These are phyloP conservation scores for Rhizopogon rudus DNA, from an alignment of 768 basidiomycete species.

Conservation along the genomic window DNA sequence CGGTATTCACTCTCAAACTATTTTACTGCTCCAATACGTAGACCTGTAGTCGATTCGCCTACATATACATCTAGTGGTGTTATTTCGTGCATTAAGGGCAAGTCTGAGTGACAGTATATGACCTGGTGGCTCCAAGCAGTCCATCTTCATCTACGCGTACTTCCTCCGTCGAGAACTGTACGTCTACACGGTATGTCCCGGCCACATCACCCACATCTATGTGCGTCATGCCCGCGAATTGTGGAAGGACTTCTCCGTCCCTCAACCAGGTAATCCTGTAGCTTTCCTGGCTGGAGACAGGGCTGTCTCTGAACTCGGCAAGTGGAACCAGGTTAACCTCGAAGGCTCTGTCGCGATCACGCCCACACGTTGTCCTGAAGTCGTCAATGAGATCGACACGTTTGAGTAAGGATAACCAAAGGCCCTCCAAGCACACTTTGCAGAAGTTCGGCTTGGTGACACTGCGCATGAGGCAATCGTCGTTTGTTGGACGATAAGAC, in stretches of 20 bases:
- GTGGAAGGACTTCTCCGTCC: constrained; percentile 38
- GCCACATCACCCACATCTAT: constrained; percentile 34
- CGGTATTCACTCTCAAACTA: constrained; percentile 2
- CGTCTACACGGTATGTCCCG: constrained; percentile 42
- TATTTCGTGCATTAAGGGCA: not conserved
- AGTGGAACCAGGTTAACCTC: constrained; percentile 55
- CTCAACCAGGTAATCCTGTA: constrained; percentile 56
- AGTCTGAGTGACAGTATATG: constrained; percentile 6
- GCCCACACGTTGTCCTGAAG: constrained; percentile 35
- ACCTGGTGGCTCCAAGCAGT: constrained; percentile 21
- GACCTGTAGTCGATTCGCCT: not conserved
- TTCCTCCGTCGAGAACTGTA: constrained; percentile 52
- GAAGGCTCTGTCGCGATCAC: constrained; percentile 26
- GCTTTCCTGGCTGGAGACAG: constrained; percentile 33
- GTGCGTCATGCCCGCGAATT: constrained; percentile 46
- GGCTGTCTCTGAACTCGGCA: constrained; percentile 44
- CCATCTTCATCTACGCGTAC: constrained; percentile 44
- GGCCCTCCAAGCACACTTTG: constrained; percentile 65
- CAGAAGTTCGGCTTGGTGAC: constrained; percentile 71
- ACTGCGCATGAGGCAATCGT: constrained; percentile 77
- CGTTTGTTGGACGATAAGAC: constrained; percentile 76
- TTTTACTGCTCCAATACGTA: not conserved
- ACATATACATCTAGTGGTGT: constrained; percentile 8
- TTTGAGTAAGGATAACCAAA: constrained; percentile 63
- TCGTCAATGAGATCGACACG: constrained; percentile 60